Conservation (phyloP, 768 basidiomycete species). For the Hortiboletus campestris region DNA sequence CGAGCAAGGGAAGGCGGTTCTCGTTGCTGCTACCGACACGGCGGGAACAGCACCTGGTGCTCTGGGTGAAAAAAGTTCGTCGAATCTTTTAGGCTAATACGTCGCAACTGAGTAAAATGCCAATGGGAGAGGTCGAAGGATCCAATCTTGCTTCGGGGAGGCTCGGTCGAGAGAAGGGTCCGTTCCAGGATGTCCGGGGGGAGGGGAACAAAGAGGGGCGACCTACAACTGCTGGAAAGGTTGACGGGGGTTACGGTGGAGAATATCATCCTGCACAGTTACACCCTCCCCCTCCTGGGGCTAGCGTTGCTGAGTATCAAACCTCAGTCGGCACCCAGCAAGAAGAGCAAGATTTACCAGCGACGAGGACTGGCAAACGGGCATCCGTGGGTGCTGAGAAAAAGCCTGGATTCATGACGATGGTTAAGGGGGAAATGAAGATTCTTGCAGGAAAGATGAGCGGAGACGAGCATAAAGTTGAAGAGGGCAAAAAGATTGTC, state of each 20-base stretch:
- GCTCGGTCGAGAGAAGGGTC: neutral
- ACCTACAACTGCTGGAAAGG: neutral
- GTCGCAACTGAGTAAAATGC: neutral
- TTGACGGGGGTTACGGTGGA: slow-evolving; percentile 7
- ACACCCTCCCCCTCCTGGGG: slow-evolving; percentile 26
- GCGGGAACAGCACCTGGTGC: neutral
- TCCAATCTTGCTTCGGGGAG: neutral
- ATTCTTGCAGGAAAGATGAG: slow-evolving; percentile 31
- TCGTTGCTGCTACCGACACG: neutral
- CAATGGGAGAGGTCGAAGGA: neutral
- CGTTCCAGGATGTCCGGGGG: neutral
- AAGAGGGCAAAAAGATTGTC: slow-evolving; percentile 27
- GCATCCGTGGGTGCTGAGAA: slow-evolving; percentile 10
- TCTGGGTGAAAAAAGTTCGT: slow-evolving; percentile 10
- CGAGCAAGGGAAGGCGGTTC: neutral
- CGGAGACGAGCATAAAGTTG: slow-evolving; percentile 28
- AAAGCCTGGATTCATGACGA: slow-evolving; percentile 28
- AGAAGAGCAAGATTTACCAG: neutral
- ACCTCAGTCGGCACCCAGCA: neutral
- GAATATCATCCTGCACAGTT: slow-evolving; percentile 30
- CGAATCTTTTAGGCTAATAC: neutral
- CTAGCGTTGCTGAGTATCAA: slow-evolving; percentile 16
- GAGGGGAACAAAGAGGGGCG: neutral
- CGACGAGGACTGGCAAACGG: neutral
- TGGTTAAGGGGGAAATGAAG: slow-evolving; percentile 36